A percentile compares a stretch with the other conserved stretches of the same genome.
Evolutionary conservation across 2,329 filamentous ascomycete species (phyloP).

Genomic region (Metarhizium robertsii): DNA sequence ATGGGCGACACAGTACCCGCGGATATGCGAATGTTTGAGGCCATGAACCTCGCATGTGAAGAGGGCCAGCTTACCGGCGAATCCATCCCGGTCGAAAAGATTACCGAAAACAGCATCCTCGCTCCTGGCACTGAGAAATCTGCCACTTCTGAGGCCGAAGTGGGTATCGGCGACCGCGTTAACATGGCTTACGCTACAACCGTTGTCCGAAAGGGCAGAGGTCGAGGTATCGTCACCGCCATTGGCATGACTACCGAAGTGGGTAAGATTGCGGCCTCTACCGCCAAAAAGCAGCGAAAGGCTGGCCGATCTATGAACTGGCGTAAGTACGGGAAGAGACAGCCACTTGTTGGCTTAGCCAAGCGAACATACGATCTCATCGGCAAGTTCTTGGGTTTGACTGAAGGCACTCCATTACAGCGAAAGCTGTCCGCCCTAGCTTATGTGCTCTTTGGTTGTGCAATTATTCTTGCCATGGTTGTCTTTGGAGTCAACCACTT

Average conservation of each 20-base stretch:
- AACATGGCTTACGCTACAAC: conserved; percentile 72
- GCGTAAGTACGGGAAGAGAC: conserved; percentile 42
- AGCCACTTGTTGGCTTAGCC: conserved; percentile 35
- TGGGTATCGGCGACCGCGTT: conserved; percentile 61
- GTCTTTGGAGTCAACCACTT: conserved; percentile 50
- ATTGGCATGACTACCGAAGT: conserved; percentile 67
- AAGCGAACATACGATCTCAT: conserved; percentile 39
- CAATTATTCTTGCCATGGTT: conserved; percentile 46
- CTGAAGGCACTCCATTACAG: conserved; percentile 67
- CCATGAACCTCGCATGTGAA: conserved; percentile 73
- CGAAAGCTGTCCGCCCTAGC: conserved; percentile 70
- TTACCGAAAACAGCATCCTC: conserved; percentile 38
- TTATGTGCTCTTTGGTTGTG: conserved; percentile 65
- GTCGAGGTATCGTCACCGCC: conserved; percentile 60
- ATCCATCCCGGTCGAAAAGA: conserved; percentile 62
- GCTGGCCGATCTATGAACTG: conserved; percentile 44
- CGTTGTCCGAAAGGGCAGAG: conserved; percentile 63
- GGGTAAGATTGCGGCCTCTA: conserved; percentile 55
- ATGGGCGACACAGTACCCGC: conserved; percentile 69
- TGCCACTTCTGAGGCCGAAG: conserved; percentile 35
- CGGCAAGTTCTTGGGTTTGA: conserved; percentile 51
- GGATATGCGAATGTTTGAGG: conserved; percentile 60
- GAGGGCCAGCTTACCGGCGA: conserved; percentile 71
- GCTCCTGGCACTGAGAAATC: conserved; percentile 35
- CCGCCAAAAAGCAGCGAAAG: conserved; percentile 43